Evolutionary conservation across 164 flowering plant genomes (phyloP), one percentile per base, ranked within the genome.

Genomic region (Magnolia kwangsiensis): DNA sequence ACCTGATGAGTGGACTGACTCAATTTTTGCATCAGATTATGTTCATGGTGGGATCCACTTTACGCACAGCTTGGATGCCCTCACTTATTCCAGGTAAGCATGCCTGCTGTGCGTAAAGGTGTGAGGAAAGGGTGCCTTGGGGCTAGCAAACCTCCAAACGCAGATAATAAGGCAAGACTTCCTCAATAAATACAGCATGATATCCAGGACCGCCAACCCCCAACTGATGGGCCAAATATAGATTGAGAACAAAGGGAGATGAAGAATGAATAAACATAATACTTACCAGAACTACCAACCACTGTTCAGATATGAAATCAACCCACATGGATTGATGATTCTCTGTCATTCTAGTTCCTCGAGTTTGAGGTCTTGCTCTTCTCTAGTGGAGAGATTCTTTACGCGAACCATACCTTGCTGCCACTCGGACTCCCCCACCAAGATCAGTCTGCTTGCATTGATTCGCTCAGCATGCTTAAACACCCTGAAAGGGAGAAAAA

Each of bases 401-500:
- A 92, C 98, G 23, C 86, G 75, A 70, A 95, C 96, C 95, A 87
- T 87, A 70, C 97, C 95, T 76, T 81, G 87, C 82, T 91, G 79
- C 99, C 98, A 93, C 83, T 95, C 98, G 0, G 87, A 77, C 49
- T 78, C 88, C 27, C 99, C 98, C 21, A 95, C 95, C 81, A 95
- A 77, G 78, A 95, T 83, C 78, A 95, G 81, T 79, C 95, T 84
- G 18, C 81, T 66, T 51, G 98, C 99, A 79, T 91, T 90, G 59
- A 89, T 86, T 61, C 95, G 82, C n/a, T 88, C 87, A 10, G 98
- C 98, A 31, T 94, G 89, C 80, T 92, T 93, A 81, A 95, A 95
- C 51, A 90, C 95, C 98, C 97, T 91, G 74, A 78, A 79, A 55
- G 9, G 31, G 67, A 61, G 45, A 73, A 65, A 13, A 21, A 16